Evolutionary conservation across 2,329 filamentous ascomycete genomes (phyloP), one percentile per base, ranked within the genome.

Genomic region (Stemphylium vesicarium): DNA sequence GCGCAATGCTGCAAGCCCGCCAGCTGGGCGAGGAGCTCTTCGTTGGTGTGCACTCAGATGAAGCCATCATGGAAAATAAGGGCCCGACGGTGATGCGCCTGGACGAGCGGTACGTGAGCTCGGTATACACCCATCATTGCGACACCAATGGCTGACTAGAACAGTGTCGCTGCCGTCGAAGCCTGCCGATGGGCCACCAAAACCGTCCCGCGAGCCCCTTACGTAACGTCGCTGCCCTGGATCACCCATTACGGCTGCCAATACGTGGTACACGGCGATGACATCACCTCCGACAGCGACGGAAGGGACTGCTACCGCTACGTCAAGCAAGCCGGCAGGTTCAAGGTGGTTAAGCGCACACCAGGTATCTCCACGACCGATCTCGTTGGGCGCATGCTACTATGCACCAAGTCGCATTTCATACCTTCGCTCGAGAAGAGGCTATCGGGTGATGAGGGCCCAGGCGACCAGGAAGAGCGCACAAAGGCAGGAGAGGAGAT

Each of bases 221-320:
- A 99, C 78, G 95, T 99, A 51, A 99, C 95, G 18, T 89, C 89
- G 57, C 85, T 98, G 42, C 88, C 90, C 43, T 99, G 93, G 91
- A 96, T 99, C 70, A 89, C 89, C 52, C 92, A 96, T 77, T 97
- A 95, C 75, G 93, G 95, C 60, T 98, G 95, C 82, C 86, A 89
- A 71, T 98, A 94, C 75, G 95, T 98, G 37, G 94, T 96, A 2
- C 94, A 98, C 77, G 94, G 94, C 57, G 95, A 98, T 76, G 94
- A 98, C 77, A 96, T 98, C 72, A 98, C 95, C 2, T 96, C 92
- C 0, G 95, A 99, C 77, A 91, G 90, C 73, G 87, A 88, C 64
- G 95, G 95, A 37, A 89, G 96, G 75, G 95, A 99, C 79, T 98
- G 94, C 80, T 99, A 99, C 79, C 90, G 95, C 57, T 98, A 94